Evolutionary conservation across 2,329 filamentous ascomycete species (phyloP), one percentile per base, ranked within the genome.

Genomic region (Aspergillus clavatus): DNA sequence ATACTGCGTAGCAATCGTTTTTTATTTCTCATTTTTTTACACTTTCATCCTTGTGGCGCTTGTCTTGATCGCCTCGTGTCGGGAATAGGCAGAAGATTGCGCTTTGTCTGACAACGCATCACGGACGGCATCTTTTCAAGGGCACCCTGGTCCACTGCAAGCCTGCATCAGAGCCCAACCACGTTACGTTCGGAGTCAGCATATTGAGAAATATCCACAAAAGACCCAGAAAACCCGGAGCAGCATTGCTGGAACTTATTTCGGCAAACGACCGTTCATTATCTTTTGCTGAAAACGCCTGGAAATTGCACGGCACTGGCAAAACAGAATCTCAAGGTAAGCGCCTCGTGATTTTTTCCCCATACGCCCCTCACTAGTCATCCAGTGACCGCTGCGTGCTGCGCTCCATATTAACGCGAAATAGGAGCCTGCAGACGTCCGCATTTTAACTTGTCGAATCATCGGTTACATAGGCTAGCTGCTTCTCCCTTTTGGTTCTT

Each of bases 111-210:
- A 69, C 69, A 71, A 69, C 69, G 61, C 69, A 72, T 71, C 67
- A 63, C 59, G 56, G 58, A 50, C 56, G 50, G 54, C 54, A 51
- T 56, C 52, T 56, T 54, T 54, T 62, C 60, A 62, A 59, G 53
- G 57, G 58, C 57, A 63, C 57, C 65, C 62, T 58, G 55, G 54
- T 59, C 56, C 56, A 54, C 66, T 72, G n/a, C n/a, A n/a, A n/a
- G n/a, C n/a, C n/a, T n/a, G 69, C 69, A 70, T 65, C 64, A 65
- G 59, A 67, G 68, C 69, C 69, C 68, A 70, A 72, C 68, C 65
- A 67, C 63, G 63, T 67, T 65, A 65, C 62, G 65, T 56, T 58
- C 55, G 44, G 52, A 56, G 52, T 58, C 55, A 55, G 54, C 53
- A 54, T 61, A 55, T 53, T 51, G 56, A 45, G 46, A 45, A n/a